Percentiles rank a stretch among this genome's conserved stretches.
These are phyloP conservation scores for Aspergillus sclerotioniger DNA, from an alignment of 495 filamentous ascomycete genomes.

Conservation along the genomic window DNA sequence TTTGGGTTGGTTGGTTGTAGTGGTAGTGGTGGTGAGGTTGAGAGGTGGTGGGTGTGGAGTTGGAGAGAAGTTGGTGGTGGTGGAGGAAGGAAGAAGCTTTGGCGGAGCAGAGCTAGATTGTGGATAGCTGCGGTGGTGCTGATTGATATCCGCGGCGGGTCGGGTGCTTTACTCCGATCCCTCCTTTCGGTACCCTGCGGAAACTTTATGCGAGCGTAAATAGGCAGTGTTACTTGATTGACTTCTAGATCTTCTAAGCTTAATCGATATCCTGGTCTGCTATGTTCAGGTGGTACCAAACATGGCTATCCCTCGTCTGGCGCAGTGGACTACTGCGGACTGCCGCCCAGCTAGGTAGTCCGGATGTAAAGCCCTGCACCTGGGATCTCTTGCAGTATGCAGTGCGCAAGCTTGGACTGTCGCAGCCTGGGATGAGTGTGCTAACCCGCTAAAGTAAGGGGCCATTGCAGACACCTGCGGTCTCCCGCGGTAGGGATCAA, in stretches of 20 bases:
- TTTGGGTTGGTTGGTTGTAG: conserved; percentile 3
- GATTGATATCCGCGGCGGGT: too few species aligned
- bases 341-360: background rate
- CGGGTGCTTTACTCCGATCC: too few species aligned
- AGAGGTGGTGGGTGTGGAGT: background rate
- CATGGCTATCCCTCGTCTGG: too few species aligned
- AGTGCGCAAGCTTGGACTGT: background rate
- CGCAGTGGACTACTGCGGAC: background rate
- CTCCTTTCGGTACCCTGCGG: too few species aligned
- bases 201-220: too few species aligned
- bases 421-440: background rate
- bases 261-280: too few species aligned
- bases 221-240: too few species aligned
- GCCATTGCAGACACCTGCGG: background rate
- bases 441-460: background rate
- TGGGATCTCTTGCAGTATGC: background rate
- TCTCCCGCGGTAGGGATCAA: background rate
- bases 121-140: background rate
- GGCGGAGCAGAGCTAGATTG: conserved; percentile 14
- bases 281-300: too few species aligned
- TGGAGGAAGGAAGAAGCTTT: conserved; percentile 3
- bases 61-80: background rate
- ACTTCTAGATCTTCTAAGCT: too few species aligned
- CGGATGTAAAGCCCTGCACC: background rate
- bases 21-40: conserved; percentile 2